Evolutionary conservation across 768 basidiomycete species (phyloP), one percentile per base, ranked within the genome.

Genomic region (Exidia glandulosa): DNA sequence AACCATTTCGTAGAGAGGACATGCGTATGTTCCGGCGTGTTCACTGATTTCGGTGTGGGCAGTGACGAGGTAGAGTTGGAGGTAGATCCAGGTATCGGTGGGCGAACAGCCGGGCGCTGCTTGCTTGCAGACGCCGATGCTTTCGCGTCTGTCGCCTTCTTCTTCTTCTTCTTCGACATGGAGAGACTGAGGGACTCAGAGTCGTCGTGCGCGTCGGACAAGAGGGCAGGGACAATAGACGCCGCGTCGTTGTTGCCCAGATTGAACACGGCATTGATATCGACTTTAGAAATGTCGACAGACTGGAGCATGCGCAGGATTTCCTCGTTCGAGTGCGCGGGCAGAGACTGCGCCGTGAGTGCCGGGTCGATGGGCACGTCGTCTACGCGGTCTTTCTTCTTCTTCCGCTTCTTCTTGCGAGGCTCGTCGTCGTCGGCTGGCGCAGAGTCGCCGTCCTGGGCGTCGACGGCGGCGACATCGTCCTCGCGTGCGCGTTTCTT

Each of bases 1-100:
- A 90, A 75, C 90, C 90, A 92, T 67, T 86, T 90, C 55, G 81
- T 90, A 1, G 88, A 83, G 31, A 92, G 79, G 63, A 89, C 68
- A 60, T 83, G 74, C 0, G 86, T 83, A 67, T 89, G 88, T 37
- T 81, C 81, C 12, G 78, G 69, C 50, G 50, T 54, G 25, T 54
- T 54, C 50, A 27, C 27, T 4, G 6, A 3, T 13, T 29, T 6
- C 19, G 27, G 50, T 7, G 50, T 9, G 50, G 9, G 6, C 10
- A 37, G 36, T 37, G 36, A 37, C 9, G 36, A 37, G 50, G 9
- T 48, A 7, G 34, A 48, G 25, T n/a, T 48, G 47, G 19, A n/a
- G 7, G 47, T 48, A 9, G 50, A 14, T n/a, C 6, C 23, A 7
- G 34, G 7, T 23, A 19, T 45, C 19, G 41, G 41, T 45, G 41